A percentile compares a stretch with the other conserved stretches of the same genome.
Evolutionary conservation across 108 stramenopile species (phyloP).

Genomic region (Skeletonema potamos): DNA sequence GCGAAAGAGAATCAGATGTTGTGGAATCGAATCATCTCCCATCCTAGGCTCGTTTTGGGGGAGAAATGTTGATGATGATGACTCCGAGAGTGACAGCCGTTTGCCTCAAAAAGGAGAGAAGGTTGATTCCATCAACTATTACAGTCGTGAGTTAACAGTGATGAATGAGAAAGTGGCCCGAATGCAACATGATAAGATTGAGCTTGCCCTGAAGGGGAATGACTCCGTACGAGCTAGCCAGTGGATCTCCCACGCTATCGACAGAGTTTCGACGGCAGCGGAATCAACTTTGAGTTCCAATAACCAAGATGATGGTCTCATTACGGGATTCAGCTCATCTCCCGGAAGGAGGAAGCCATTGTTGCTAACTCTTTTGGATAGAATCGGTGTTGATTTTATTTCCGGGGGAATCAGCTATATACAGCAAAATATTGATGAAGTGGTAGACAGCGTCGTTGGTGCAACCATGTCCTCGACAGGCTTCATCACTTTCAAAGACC

Average conservation of each 20-base stretch:
- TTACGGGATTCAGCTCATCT: slow-evolving; percentile 20
- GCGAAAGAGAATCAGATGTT: slow-evolving; percentile 61
- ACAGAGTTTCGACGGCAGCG: slow-evolving; percentile 27
- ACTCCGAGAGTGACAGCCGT: background rate
- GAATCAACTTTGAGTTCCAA: slow-evolving; percentile 29
- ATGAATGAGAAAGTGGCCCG: slow-evolving; percentile 46
- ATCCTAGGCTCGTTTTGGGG: slow-evolving; percentile 28
- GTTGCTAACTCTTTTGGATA: slow-evolving; percentile 30
- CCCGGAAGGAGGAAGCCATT: slow-evolving; percentile 25
- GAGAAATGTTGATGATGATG: slow-evolving; percentile 10
- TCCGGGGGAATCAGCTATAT: slow-evolving; percentile 25
- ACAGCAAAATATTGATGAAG: slow-evolving; percentile 47
- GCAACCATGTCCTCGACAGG: slow-evolving; percentile 86
- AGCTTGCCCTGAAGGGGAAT: slow-evolving; percentile 40
- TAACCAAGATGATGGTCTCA: slow-evolving; percentile 33
- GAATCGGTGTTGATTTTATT: slow-evolving; percentile 41
- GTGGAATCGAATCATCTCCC: slow-evolving; percentile 73
- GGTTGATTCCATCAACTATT: slow-evolving; percentile 57
- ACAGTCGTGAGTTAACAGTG: slow-evolving; percentile 33
- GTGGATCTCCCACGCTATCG: slow-evolving; percentile 56
- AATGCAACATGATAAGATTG: slow-evolving; percentile 47
- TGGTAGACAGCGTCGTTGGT: slow-evolving; percentile 68
- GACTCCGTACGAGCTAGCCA: slow-evolving; percentile 46
- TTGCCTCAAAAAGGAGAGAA: slow-evolving; percentile 38
- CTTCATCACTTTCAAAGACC: slow-evolving; percentile 88